Evolutionary conservation across 352 stramenopile genomes (phyloP).

Genomic region (Pythium guiyangense): DNA sequence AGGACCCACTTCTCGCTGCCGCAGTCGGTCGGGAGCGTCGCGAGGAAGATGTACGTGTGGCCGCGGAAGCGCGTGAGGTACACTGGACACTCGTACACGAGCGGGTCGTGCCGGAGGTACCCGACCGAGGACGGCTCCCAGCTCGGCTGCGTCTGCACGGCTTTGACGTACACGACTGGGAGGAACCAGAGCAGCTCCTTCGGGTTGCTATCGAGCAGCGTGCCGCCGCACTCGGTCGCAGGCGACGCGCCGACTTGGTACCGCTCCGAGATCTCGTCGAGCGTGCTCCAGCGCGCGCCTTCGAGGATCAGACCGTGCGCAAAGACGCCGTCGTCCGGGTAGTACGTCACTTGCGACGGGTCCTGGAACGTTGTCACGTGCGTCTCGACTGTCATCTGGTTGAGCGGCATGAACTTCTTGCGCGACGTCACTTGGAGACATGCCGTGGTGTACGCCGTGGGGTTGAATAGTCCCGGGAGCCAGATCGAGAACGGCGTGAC

Average conservation of each 20-base stretch:
- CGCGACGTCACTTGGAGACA: slow-evolving; percentile 95
- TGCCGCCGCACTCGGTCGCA: slow-evolving; percentile 82
- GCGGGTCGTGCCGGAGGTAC: slow-evolving; percentile 91
- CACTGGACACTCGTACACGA: slow-evolving; percentile 93
- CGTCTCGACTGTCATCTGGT: slow-evolving; percentile 96
- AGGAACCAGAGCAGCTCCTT: slow-evolving; percentile 94
- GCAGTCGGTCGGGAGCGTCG: slow-evolving; percentile 90
- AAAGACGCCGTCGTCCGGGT: slow-evolving; percentile 92
- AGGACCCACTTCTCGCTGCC: slow-evolving; percentile 93
- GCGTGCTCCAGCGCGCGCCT: slow-evolving; percentile 89
- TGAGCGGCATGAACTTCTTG: slow-evolving; percentile 89
- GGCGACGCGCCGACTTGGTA: slow-evolving; percentile 83
- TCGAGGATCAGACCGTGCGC: slow-evolving; percentile 96
- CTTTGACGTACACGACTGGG: slow-evolving; percentile 95
- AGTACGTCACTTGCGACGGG: slow-evolving; percentile 65
- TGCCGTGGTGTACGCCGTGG: slow-evolving; percentile 93
- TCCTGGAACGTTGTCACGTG: slow-evolving; percentile 94
- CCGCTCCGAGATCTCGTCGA: slow-evolving; percentile 88
- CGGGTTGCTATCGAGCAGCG: slow-evolving; percentile 91
- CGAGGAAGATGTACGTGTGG: slow-evolving; percentile 95
- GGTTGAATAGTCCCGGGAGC: slow-evolving; percentile 93
- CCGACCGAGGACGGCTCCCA: slow-evolving; percentile 96
- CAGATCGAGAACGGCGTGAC: slow-evolving; percentile 93
- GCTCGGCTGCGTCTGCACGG: slow-evolving; percentile 88
- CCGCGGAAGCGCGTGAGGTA: slow-evolving; percentile 97